Percentiles rank a stretch among this genome's conserved stretches.
Evolutionary conservation across 768 basidiomycete genomes (phyloP).

Genomic region (Termitomyces sp.): DNA sequence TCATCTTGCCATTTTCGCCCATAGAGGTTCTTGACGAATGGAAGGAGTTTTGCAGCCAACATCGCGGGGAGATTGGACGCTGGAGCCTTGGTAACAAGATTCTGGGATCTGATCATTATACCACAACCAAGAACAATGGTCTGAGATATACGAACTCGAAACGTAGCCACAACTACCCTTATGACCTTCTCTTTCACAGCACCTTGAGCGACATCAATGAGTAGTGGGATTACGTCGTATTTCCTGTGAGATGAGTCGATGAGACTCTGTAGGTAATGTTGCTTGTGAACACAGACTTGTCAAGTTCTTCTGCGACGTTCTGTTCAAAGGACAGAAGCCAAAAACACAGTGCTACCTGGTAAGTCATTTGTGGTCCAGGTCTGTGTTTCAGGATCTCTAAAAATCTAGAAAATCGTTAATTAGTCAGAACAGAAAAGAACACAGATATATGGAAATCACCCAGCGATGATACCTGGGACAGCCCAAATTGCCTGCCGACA

Average conservation of each 20-base stretch:
- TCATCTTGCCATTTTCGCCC: conserved; percentile 92
- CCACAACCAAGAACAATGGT: neutral
- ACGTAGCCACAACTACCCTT: conserved; percentile 87
- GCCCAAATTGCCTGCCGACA: conserved; percentile 80
- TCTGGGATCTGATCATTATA: conserved; percentile 42
- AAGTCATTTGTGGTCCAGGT: conserved; percentile 90
- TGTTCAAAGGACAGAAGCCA: conserved; percentile 94
- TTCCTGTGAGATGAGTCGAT: conserved; percentile 44
- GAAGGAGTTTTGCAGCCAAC: conserved; percentile 82
- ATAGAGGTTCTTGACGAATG: conserved; percentile 81
- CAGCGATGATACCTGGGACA: conserved; percentile 59
- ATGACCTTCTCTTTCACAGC: conserved; percentile 98
- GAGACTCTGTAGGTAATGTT: neutral
- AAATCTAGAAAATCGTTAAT: conserved; percentile 40
- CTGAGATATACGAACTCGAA: conserved; percentile 49
- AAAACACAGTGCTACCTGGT: conserved; percentile 88
- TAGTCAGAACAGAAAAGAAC: neutral
- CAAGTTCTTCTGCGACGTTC: conserved; percentile 78
- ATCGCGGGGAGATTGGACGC: conserved; percentile 86
- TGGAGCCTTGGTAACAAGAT: conserved; percentile 87
- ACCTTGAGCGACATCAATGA: conserved; percentile 78
- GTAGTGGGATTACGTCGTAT: conserved; percentile 82
- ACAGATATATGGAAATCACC: conserved; percentile 38
- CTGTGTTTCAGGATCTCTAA: conserved; percentile 79
- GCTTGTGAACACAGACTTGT: conserved; percentile 54